These are phyloP conservation scores for Pachysandra terminalis DNA, from an alignment of 164 flowering plant species.

Conservation along the genomic window DNA sequence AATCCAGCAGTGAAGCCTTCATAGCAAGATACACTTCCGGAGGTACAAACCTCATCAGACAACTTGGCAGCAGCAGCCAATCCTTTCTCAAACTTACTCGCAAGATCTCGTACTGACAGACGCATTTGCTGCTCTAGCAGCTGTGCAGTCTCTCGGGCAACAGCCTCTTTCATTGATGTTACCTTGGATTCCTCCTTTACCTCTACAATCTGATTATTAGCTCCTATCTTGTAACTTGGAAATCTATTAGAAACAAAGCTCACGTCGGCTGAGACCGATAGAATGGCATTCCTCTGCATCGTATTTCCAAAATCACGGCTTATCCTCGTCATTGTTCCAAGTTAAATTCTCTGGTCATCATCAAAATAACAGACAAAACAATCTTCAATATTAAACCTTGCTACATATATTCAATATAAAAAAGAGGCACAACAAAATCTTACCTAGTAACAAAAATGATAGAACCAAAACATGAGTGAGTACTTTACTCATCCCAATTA, in stretches of 20 bases:
- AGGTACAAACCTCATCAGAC: slow-evolving; percentile 70
- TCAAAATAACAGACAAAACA: not conserved
- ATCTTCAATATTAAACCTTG: not conserved
- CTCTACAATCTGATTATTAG: slow-evolving; percentile 66
- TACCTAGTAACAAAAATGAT: too few species aligned
- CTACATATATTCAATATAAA: not conserved
- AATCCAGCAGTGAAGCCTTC: not conserved
- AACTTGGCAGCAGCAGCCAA: slow-evolving; percentile 85
- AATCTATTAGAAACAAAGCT: slow-evolving; percentile 62
- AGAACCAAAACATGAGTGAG: too few species aligned
- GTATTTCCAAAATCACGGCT: slow-evolving; percentile 56
- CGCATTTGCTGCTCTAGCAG: slow-evolving; percentile 90
- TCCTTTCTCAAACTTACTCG: slow-evolving; percentile 93
- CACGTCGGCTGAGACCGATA: slow-evolving; percentile 77
- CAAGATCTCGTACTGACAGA: slow-evolving; percentile 94
- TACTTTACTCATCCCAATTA: too few species aligned
- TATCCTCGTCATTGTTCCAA: slow-evolving; percentile 56
- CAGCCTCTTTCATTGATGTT: slow-evolving; percentile 69
- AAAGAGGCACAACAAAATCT: not conserved
- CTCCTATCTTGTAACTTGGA: slow-evolving; percentile 78
- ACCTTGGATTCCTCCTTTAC: slow-evolving; percentile 53
- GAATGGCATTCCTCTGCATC: slow-evolving; percentile 47
- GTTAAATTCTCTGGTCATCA: slow-evolving; percentile 11
- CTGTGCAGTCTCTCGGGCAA: slow-evolving; percentile 73
- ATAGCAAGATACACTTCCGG: not conserved